These are phyloP conservation scores for Vararia minispora DNA, from an alignment of 768 basidiomycete genomes.

Conservation along the genomic window DNA sequence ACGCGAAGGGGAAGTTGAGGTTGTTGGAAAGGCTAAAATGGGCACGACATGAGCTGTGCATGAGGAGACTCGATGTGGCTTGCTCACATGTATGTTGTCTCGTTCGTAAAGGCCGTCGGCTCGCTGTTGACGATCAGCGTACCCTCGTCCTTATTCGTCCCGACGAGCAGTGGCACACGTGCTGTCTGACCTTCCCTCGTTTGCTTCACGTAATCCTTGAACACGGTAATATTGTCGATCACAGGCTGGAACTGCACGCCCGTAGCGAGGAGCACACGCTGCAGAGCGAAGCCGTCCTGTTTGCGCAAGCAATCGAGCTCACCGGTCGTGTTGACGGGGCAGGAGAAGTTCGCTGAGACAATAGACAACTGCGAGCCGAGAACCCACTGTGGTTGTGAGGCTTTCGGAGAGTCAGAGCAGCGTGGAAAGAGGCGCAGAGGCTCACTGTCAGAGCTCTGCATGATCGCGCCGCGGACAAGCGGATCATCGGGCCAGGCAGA, in stretches of 20 bases:
- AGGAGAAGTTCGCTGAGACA: conserved; percentile 15
- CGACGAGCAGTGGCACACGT: conserved; percentile 15
- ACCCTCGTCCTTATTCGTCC: conserved; percentile 19
- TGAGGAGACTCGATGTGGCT: no score
- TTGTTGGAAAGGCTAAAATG: no score
- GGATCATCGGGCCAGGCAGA: conserved; percentile 14
- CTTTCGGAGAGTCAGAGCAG: conserved; percentile 3
- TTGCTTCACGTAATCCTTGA: conserved; percentile 16
- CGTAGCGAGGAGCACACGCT: conserved; percentile 13
- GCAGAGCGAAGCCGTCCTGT: conserved; percentile 13
- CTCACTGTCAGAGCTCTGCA: conserved; percentile 19
- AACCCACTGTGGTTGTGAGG: conserved; percentile 17
- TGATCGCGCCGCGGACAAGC: conserved; percentile 15
- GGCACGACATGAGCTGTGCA: no score
- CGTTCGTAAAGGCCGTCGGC: conserved; percentile 15
- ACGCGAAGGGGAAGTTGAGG: conserved; percentile 17
- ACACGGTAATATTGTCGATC: conserved; percentile 18
- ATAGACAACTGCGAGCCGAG: conserved; percentile 14
- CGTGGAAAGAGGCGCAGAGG: not conserved
- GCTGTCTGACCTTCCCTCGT: conserved; percentile 14
- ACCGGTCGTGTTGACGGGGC: conserved; percentile 14
- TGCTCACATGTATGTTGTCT: conserved; percentile 16
- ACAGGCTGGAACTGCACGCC: conserved; percentile 20
- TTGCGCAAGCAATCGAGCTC: conserved; percentile 16
- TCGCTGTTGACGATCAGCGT: conserved; percentile 17